A percentile compares a stretch with the other conserved stretches of the same genome.
Evolutionary conservation across 495 filamentous ascomycete genomes (phyloP).

Genomic region (Penicillium lagena): DNA sequence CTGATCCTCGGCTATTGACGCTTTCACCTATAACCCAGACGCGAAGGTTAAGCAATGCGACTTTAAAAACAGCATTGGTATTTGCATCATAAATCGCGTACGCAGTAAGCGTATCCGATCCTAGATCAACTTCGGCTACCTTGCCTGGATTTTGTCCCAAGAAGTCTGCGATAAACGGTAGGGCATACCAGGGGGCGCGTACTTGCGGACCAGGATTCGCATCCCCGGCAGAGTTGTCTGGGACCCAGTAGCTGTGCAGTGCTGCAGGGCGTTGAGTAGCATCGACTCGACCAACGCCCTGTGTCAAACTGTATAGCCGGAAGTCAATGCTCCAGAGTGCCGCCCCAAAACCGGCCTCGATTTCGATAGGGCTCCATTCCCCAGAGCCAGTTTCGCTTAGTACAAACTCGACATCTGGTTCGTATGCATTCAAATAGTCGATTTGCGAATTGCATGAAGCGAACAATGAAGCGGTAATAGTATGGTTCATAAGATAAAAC

Average conservation of each 20-base stretch:
- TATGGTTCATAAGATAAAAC: constrained; percentile 14
- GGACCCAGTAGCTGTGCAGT: constrained; percentile 10
- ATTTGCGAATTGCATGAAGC: constrained; percentile 3
- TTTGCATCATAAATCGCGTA: constrained; percentile 16
- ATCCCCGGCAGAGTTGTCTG: constrained; percentile 1
- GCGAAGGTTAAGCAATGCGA: constrained; percentile 14
- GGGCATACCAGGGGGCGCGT: constrained; percentile 7
- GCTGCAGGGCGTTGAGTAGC: constrained; percentile 7
- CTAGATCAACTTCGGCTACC: constrained; percentile 5
- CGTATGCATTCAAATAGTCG: constrained; percentile 1
- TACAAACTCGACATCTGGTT: constrained; percentile 1
- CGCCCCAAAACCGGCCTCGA: constrained; percentile 7
- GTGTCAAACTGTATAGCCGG: constrained; percentile 7
- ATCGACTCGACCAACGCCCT: constrained; percentile 6
- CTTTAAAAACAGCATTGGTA: constrained; percentile 1
- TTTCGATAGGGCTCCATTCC: background rate
- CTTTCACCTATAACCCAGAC: constrained; percentile 3
- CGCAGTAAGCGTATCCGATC: constrained; percentile 6
- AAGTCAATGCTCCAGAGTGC: constrained; percentile 12
- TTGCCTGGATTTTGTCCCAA: constrained; percentile 9
- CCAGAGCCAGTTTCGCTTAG: constrained; percentile 10
- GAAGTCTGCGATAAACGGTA: constrained; percentile 11
- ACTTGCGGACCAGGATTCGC: constrained; percentile 3
- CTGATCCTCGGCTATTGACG: constrained; percentile 6
- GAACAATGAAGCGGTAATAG: constrained; percentile 8